phyloP scores from a whole-genome alignment of 495 filamentous ascomycete species.

The Aspergillus wentii region DNA sequence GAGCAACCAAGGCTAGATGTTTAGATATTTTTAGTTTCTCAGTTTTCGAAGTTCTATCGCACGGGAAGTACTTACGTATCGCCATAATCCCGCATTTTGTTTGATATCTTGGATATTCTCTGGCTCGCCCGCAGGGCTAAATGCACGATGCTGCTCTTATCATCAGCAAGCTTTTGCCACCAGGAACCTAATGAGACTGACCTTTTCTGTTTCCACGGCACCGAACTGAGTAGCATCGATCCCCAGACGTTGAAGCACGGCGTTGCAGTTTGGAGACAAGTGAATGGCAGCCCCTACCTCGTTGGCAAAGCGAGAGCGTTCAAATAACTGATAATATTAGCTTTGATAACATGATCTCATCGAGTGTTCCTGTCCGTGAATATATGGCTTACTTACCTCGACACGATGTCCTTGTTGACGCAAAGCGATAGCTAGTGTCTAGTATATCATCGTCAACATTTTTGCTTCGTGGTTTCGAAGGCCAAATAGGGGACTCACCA shows the following conservation, averaged over 20 bases:
- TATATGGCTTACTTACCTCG: too few species aligned
- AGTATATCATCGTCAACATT: too few species aligned
- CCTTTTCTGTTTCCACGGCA: constrained; percentile 29
- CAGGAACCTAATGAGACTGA: constrained; percentile 3
- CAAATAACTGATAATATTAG: constrained; percentile 38
- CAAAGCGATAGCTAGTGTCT: constrained; percentile 51
- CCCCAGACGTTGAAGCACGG: constrained; percentile 39
- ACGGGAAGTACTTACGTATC: constrained; percentile 21
- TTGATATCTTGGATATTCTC: constrained; percentile 32
- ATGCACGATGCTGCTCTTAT: constrained; percentile 24
- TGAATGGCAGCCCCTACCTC: constrained; percentile 54
- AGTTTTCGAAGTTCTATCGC: too few species aligned
- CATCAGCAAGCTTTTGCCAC: not conserved
- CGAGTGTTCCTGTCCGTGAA: too few species aligned
- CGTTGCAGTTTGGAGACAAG: constrained; percentile 50
- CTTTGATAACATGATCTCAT: not conserved
- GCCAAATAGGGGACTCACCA: too few species aligned
- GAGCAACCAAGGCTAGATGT: constrained; percentile 43
- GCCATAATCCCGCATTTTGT: constrained; percentile 26
- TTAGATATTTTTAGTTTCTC: too few species aligned
- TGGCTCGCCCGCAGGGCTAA: constrained; percentile 23
- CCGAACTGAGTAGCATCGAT: constrained; percentile 29
- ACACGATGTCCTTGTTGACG: constrained; percentile 51
- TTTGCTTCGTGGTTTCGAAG: too few species aligned
- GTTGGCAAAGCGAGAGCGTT: constrained; percentile 47